Percentiles rank a stretch among this genome's conserved stretches.
Evolutionary conservation across 1,284 basidiomycete genomes (phyloP).

Genomic region (Trichosporon sp.): DNA sequence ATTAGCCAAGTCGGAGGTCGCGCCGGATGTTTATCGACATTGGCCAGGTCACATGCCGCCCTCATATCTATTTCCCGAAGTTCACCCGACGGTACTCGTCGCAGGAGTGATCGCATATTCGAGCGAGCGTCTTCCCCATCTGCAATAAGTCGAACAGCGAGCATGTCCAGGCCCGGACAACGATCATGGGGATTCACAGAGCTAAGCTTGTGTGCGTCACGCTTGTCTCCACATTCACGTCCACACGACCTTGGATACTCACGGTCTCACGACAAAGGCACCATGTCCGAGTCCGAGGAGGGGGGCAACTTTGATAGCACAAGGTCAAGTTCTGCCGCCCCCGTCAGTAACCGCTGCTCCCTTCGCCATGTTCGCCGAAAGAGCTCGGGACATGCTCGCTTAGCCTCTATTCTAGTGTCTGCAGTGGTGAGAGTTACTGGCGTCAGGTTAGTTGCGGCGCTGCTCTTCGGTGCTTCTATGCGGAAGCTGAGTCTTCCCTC

Average conservation of each 20-base stretch:
- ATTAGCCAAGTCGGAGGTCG: neutral
- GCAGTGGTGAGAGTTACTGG: too few relatives aligned
- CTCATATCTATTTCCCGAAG: neutral
- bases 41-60: neutral
- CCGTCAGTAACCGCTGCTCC: neutral
- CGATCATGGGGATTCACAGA: neutral
- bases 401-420: too few relatives aligned
- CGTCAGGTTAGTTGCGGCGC: neutral
- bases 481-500: too few relatives aligned
- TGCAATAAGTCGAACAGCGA: neutral
- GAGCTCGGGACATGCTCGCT: neutral
- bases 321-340: neutral
- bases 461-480: neutral
- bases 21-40: neutral
- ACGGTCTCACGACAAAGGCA: slow-evolving; percentile 7
- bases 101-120: neutral
- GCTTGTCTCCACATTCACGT: neutral
- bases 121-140: neutral
- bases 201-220: neutral
- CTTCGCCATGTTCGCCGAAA: neutral
- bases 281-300: neutral
- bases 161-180: neutral
- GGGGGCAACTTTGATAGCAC: neutral
- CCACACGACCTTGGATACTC: neutral
- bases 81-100: neutral